Evolutionary conservation across 768 basidiomycete genomes (phyloP).

Genomic region (Aureoboletus auriporus): DNA sequence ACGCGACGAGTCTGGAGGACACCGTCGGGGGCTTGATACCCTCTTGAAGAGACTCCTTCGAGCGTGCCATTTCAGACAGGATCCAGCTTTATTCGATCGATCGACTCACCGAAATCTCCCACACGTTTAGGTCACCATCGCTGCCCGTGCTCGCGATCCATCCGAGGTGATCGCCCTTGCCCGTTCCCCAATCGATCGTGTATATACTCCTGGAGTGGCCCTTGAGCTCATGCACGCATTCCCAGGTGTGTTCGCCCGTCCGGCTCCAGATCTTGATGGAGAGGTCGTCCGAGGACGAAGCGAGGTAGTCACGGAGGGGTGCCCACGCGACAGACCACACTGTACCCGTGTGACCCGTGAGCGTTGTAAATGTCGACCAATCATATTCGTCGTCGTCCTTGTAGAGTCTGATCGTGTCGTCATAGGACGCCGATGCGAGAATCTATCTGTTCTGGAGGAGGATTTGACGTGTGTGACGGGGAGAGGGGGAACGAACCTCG

Average conservation of each 20-base stretch:
- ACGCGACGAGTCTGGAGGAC: constrained; percentile 48
- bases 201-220: constrained; percentile 78
- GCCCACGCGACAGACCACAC: constrained; percentile 90
- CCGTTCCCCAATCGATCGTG: constrained; percentile 67
- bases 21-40: constrained; percentile 21
- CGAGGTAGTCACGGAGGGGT: constrained; percentile 75
- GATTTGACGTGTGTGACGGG: too few relatives aligned
- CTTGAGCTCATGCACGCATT: constrained; percentile 52
- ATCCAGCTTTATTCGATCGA: not conserved
- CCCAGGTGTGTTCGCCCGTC: constrained; percentile 56
- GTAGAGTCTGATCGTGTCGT: constrained; percentile 93
- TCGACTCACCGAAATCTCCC: constrained; percentile 61
- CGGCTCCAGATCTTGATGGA: constrained; percentile 86
- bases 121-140: constrained; percentile 80
- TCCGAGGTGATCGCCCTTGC: constrained; percentile 51
- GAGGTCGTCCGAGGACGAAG: constrained; percentile 81
- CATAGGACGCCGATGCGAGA: constrained; percentile 94
- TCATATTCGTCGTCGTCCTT: constrained; percentile 92
- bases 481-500: constrained; percentile 52
- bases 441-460: constrained; percentile 49
- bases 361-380: constrained; percentile 84
- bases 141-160: constrained; percentile 84
- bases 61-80: not conserved
- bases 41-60: constrained; percentile 16
- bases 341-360: constrained; percentile 79